Evolutionary conservation across 2,329 filamentous ascomycete genomes (phyloP).

Genomic region (Fusarium coffeatum): DNA sequence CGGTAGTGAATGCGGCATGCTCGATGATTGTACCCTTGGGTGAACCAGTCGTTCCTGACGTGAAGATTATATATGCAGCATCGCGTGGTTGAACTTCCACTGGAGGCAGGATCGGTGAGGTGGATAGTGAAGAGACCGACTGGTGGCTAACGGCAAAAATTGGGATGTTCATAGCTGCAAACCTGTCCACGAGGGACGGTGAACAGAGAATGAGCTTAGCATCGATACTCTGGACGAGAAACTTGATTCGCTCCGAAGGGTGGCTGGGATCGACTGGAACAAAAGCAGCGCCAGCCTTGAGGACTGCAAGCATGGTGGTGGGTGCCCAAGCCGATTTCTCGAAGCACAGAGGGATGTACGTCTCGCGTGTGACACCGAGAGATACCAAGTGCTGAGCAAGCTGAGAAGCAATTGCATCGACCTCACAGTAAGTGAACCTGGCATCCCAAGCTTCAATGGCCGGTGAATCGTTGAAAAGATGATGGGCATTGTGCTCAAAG

Average conservation of each 20-base stretch:
- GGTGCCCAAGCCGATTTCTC: conserved; percentile 53
- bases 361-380: conserved; percentile 45
- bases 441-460: conserved; percentile 62
- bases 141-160: background rate
- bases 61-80: conserved; percentile 38
- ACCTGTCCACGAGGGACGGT: background rate
- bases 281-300: conserved; percentile 51
- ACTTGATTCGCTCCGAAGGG: conserved; percentile 45
- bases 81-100: background rate
- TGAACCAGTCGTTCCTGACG: conserved; percentile 35
- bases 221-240: conserved; percentile 21
- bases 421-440: conserved; percentile 50
- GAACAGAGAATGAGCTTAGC: conserved; percentile 32
- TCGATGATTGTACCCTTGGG: conserved; percentile 39
- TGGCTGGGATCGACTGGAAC: conserved; percentile 52
- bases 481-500: conserved; percentile 51
- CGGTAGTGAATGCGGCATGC: conserved; percentile 24
- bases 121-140: background rate
- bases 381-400: conserved; percentile 53
- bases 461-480: conserved; percentile 43
- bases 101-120: accelerated
- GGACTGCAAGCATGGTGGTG: conserved; percentile 50
- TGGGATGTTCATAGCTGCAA: background rate
- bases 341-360: conserved; percentile 50
- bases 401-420: conserved; percentile 39